Base-by-base conservation (phyloP, 345 rosid genomes). In the Citrus hindsii region DNA sequence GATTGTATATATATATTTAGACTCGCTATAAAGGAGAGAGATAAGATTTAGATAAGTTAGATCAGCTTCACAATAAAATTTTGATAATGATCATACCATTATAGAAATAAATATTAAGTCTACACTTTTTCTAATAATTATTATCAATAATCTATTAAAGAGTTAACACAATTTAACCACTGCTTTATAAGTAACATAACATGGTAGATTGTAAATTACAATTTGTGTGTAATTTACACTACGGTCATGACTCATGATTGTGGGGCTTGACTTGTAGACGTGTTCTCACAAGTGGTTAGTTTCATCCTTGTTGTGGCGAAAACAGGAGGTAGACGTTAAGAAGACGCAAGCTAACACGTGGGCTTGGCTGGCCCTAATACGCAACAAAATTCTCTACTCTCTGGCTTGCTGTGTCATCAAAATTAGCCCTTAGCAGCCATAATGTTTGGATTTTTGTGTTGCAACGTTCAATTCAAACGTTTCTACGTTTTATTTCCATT, bases 271-370 rank as follows among this genome's bases (percentile, higher is more conserved):
- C 83, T 55, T 1, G 30, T 14, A 7, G 0, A 3, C 12, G 14
- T 4, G 22, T 13, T 25, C 76, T 77, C 78, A 77, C 10, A 79
- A 71, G 32, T 12, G 37, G 19, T 0, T 2, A 4, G 61, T 4
- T 53, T 53, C 22, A 28, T 53, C 22, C 58, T 3, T 48, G 74
- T 35, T 77, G 58, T 30, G 37, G 65, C 12, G 78, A 42, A 37
- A 5, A 18, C 5, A 18, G 30, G 22, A 37, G 66, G 21, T 7
- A 38, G 77, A 66, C 84, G 82, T 86, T 33, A 46, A 24, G 66
- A 25, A 72, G 79, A 81, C 83, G 86, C 80, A 60, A 79, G 61
- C 77, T 60, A 72, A 81, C 84, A 77, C 84, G 76, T 77, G 79
- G 58, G 35, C 76, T 35, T 67, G 69, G 10, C 18, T 4, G 56